These are phyloP conservation scores for Lathyrus oleraceus DNA, from an alignment of 306 rosid species.

Conservation along the genomic window DNA sequence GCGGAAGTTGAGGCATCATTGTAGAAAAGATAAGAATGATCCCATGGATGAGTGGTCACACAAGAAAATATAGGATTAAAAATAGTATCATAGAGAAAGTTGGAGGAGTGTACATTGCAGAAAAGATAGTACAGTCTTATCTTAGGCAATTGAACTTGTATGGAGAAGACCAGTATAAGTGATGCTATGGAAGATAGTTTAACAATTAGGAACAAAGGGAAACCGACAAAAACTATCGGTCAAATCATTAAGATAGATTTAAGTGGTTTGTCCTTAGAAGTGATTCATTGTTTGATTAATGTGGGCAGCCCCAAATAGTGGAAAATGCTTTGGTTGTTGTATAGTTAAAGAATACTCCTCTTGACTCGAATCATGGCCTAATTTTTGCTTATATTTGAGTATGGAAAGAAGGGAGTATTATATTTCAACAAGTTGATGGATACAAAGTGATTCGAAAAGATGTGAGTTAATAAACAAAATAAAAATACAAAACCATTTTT, in stretches of 20 bases:
- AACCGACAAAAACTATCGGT: neutral
- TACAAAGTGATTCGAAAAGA: neutral
- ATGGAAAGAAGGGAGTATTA: neutral
- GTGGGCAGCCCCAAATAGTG: neutral
- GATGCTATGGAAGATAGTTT: neutral
- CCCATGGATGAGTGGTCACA: no score
- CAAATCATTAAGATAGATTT: constrained; percentile 6
- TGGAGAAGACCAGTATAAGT: neutral
- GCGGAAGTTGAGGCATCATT: neutral
- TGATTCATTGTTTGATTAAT: neutral
- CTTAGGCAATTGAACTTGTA: neutral
- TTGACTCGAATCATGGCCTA: neutral
- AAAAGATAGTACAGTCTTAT: neutral
- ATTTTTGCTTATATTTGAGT: neutral
- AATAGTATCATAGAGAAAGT: neutral
- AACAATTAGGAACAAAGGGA: neutral
- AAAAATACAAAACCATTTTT: constrained; percentile 1
- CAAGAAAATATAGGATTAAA: neutral
- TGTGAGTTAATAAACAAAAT: constrained; percentile 13
- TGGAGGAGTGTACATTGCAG: neutral
- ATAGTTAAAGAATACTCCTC: neutral
- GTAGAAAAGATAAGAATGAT: neutral
- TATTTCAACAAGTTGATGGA: constrained; percentile 13
- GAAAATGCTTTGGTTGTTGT: neutral
- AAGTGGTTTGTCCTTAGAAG: neutral